A percentile compares a stretch with the other conserved stretches of the same genome.
Evolutionary conservation across 257 asterid genomes (phyloP).

Genomic region (Lavandula angustifolia): DNA sequence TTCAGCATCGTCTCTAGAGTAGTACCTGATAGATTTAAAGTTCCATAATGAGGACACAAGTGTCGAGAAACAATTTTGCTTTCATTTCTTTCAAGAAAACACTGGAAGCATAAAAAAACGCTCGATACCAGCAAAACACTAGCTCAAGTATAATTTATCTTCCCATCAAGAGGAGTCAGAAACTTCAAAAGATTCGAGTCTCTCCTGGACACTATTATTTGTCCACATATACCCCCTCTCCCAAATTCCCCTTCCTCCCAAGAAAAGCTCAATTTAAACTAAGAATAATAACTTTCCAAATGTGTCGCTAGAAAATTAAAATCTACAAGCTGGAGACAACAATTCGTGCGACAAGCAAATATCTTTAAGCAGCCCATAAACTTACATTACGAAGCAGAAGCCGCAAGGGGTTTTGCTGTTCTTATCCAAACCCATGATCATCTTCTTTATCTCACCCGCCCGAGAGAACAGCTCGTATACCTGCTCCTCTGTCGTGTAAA

Average conservation of each 20-base stretch:
- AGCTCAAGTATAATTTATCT: conserved; percentile 1
- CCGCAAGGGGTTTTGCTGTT: conserved; percentile 95
- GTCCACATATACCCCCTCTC: background rate
- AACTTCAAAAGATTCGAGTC: background rate
- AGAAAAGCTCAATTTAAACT: background rate
- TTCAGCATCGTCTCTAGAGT: conserved; percentile 93
- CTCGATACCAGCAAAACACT: background rate
- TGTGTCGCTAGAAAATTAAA: too few relatives aligned
- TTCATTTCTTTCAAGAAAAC: conserved; percentile 4
- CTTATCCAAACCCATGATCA: conserved; percentile 95
- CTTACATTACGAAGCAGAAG: conserved; percentile 88
- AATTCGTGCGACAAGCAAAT: background rate
- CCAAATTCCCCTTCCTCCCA: too few relatives aligned
- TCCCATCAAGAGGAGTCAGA: conserved; percentile 9
- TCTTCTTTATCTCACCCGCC: conserved; percentile 93
- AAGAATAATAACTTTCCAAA: background rate
- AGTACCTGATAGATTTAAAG: conserved; percentile 62
- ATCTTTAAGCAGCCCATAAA: background rate
- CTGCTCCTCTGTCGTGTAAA: conserved; percentile 98
- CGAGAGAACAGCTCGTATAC: conserved; percentile 87
- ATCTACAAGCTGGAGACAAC: too few relatives aligned
- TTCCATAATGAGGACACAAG: conserved; percentile 17
- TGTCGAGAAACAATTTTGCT: background rate
- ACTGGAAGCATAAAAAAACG: background rate
- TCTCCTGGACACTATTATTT: background rate